These are phyloP conservation scores for Stylonectria norvegica DNA, from an alignment of 2,329 filamentous ascomycete species.

Conservation along the genomic window DNA sequence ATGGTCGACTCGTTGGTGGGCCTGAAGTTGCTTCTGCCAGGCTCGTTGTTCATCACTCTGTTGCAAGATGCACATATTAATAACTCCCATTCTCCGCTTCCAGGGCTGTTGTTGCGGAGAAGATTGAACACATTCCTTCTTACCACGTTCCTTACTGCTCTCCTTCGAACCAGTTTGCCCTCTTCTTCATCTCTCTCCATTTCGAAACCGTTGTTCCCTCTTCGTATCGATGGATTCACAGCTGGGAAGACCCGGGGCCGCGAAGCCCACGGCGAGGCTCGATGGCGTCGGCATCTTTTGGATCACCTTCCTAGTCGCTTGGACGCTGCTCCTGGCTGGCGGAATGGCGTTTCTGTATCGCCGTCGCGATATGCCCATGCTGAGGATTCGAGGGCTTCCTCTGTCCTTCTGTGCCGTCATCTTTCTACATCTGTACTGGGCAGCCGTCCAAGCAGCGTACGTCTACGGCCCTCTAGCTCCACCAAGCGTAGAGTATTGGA, in stretches of 20 bases:
- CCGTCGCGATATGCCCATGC: conserved; percentile 39
- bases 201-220: neutral
- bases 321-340: conserved; percentile 37
- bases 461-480: conserved; percentile 41
- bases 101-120: conserved; percentile 1
- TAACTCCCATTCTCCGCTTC: conserved; percentile 1
- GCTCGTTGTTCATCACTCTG: neutral
- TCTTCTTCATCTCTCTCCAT: neutral
- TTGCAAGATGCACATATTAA: neutral
- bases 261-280: conserved; percentile 31
- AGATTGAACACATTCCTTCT: conserved; percentile 1
- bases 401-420: conserved; percentile 40
- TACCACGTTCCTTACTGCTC: conserved; percentile 1
- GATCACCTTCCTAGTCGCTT: conserved; percentile 34
- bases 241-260: conserved; percentile 21
- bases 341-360: conserved; percentile 41
- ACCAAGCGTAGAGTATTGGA: conserved; percentile 58
- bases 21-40: neutral
- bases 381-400: conserved; percentile 39
- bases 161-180: too few species aligned
- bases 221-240: conserved; percentile 13
- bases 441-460: conserved; percentile 38
- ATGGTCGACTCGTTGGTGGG: too few species aligned
- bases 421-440: conserved; percentile 43
- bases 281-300: conserved; percentile 42